Evolutionary conservation across 768 basidiomycete genomes (phyloP), one percentile per base, ranked within the genome.

Genomic region (Aureoboletus auriporus): DNA sequence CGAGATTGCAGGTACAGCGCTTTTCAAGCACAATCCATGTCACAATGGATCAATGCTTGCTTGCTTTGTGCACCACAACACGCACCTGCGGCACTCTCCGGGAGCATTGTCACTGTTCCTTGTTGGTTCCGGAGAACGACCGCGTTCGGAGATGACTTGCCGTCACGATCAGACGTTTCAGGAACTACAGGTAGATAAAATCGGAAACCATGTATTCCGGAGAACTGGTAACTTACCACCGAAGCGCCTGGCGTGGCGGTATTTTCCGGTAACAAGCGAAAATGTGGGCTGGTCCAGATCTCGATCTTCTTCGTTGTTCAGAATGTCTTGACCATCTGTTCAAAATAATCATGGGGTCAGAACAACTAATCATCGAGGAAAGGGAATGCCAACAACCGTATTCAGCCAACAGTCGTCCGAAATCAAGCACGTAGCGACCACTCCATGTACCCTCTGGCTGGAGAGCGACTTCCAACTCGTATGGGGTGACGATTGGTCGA

Each of bases 401-500:
- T 43, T 72, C 71, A 5, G 69, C 63, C 1, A 91, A 62, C 2
- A 90, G 64, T 46, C 73, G 73, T 7, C 74, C 78, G 52, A 95
- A 88, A 59, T 94, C 84, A 10, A 96, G 72, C 6, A 91, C 76
- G 63, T 95, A 94, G 54, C 71, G 71, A 6, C 83, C 88, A 3
- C 78, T 85, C 91, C 84, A 95, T 39, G 65, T 79, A 50, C 77
- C 79, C 43, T 84, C 80, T 1, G 75, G 73, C 48, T 80, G 79
- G 10, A 98, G 73, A 0, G 93, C 91, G 3, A 94, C 67, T 54
- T 86, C 80, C 14, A 96, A 74, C 62, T 99, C 96, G 64, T 82
- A 95, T 0, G 96, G 96, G 1, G 95, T 97, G 27, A 99, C 75
- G 39, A 99, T 96, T 0, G 95, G 94, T 20, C 83, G 73, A 28